Conservation (phyloP, 345 rosid species). For the Moringa oleifera region DNA sequence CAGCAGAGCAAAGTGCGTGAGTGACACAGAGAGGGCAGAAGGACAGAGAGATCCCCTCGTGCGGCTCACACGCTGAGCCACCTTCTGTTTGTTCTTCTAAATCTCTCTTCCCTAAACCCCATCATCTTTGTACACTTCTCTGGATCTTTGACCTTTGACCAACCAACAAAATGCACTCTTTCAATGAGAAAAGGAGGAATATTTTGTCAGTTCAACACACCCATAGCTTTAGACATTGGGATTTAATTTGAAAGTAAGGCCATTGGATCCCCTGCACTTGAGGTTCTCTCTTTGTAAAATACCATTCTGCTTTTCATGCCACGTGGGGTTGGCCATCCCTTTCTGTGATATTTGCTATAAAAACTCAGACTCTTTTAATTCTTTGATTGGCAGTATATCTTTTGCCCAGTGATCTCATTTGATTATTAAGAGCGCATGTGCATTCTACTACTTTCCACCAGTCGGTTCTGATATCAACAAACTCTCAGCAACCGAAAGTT, state of each 20-base stretch:
- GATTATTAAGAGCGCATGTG: slow-evolving; percentile 9
- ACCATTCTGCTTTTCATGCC: slow-evolving; percentile 27
- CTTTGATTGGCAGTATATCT: background rate
- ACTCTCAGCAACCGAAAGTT: background rate
- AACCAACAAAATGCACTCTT: slow-evolving; percentile 3
- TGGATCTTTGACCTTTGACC: slow-evolving; percentile 56
- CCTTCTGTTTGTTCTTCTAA: slow-evolving; percentile 13
- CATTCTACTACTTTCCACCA: slow-evolving; percentile 3
- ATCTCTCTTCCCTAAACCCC: background rate
- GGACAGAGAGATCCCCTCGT: slow-evolving; percentile 52
- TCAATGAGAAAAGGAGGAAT: slow-evolving; percentile 4
- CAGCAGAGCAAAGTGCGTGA: slow-evolving; percentile 13
- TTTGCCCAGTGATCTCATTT: background rate
- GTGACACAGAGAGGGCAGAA: background rate
- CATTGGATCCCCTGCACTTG: slow-evolving; percentile 58
- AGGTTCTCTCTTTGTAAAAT: slow-evolving; percentile 13
- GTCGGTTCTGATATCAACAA: slow-evolving; percentile 6
- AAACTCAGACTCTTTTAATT: background rate
- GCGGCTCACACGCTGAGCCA: slow-evolving; percentile 56
- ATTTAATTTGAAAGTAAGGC: slow-evolving; percentile 2
- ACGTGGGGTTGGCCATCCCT: slow-evolving; percentile 30
- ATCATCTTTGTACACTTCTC: slow-evolving; percentile 6
- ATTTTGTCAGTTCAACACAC: slow-evolving; percentile 21
- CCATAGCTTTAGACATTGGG: background rate
- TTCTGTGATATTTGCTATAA: background rate